Conservation (phyloP, 2,329 filamentous ascomycete species). For the Xylariomycetidae sp. region DNA sequence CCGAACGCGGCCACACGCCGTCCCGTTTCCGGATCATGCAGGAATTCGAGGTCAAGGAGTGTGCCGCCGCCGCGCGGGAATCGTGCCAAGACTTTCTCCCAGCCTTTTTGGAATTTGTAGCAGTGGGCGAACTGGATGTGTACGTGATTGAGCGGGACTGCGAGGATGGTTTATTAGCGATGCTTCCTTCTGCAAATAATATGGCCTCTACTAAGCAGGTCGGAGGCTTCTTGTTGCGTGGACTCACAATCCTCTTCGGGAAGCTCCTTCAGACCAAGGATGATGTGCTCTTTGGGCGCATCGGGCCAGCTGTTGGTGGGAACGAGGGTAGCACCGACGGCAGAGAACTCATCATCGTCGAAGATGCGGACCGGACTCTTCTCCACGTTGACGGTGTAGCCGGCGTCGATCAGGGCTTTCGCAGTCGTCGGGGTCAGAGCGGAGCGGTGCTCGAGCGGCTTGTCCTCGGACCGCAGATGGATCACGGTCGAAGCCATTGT, state of each 20-base stretch:
- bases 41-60: slow-evolving; percentile 82
- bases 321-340: slow-evolving; percentile 59
- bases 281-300: slow-evolving; percentile 61
- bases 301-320: slow-evolving; percentile 61
- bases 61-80: slow-evolving; percentile 72
- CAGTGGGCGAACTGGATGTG: slow-evolving; percentile 64
- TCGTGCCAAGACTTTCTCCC: slow-evolving; percentile 72
- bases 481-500: slow-evolving; percentile 32
- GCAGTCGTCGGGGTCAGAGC: slow-evolving; percentile 33
- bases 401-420: slow-evolving; percentile 60
- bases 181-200: too few relatives aligned
- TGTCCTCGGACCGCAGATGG: slow-evolving; percentile 54
- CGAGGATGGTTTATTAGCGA: too few relatives aligned
- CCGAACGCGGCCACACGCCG: slow-evolving; percentile 67
- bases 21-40: slow-evolving; percentile 61
- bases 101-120: slow-evolving; percentile 70
- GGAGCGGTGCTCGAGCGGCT: slow-evolving; percentile 51
- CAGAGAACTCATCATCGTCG: slow-evolving; percentile 54
- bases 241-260: slow-evolving; percentile 59
- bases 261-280: slow-evolving; percentile 74
- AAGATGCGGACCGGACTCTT: slow-evolving; percentile 62
- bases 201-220: too few relatives aligned
- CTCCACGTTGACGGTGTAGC: slow-evolving; percentile 64
- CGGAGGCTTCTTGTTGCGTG: too few relatives aligned
- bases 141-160: slow-evolving; percentile 63